Evolutionary conservation across 2,329 filamentous ascomycete species (phyloP).

Genomic region (Ascochyta fabae): DNA sequence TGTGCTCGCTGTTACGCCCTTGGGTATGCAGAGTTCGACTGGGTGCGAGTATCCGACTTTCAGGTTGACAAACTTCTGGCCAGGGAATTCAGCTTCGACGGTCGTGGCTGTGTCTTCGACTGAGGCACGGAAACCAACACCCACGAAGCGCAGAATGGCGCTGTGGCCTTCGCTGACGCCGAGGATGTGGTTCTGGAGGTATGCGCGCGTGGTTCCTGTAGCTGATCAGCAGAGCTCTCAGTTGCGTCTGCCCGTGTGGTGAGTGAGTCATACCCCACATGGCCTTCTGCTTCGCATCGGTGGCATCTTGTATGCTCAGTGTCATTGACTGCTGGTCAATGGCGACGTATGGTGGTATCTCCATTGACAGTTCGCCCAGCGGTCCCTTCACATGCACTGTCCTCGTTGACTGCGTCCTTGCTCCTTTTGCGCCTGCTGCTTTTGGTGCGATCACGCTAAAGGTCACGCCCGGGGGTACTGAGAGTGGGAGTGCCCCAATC

Average conservation of each 20-base stretch:
- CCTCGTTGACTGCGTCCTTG: constrained; percentile 67
- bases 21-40: constrained; percentile 84
- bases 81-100: constrained; percentile 70
- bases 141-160: constrained; percentile 88
- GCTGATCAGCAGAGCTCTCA: constrained; percentile 5
- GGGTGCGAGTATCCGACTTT: constrained; percentile 98
- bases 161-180: constrained; percentile 97
- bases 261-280: constrained; percentile 84
- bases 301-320: constrained; percentile 72
- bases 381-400: constrained; percentile 81
- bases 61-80: constrained; percentile 86
- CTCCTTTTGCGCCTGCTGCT: constrained; percentile 61
- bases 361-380: constrained; percentile 77
- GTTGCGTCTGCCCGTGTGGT: constrained; percentile 9
- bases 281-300: constrained; percentile 77
- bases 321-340: constrained; percentile 71
- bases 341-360: constrained; percentile 79
- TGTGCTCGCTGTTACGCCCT: constrained; percentile 82
- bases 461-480: constrained; percentile 65
- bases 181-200: constrained; percentile 87
- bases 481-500: constrained; percentile 72
- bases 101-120: constrained; percentile 79
- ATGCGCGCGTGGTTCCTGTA: constrained; percentile 84
- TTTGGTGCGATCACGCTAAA: constrained; percentile 72
- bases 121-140: constrained; percentile 91